A percentile compares a stretch with the other conserved stretches of the same genome.
Conservation (phyloP, 2,329 filamentous ascomycete species). For the Xylaria sp. region DNA sequence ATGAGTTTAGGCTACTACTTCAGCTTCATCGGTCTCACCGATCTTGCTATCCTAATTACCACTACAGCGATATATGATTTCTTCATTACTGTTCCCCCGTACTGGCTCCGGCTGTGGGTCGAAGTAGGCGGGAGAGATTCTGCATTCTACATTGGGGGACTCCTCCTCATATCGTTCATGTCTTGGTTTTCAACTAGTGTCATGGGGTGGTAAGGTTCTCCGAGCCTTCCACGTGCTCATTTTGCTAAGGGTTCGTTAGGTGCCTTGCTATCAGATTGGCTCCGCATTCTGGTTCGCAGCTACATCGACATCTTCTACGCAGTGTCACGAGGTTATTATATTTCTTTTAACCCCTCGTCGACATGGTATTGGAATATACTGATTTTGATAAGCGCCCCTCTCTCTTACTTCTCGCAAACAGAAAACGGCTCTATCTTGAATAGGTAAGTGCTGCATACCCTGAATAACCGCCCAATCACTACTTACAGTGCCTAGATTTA, state of each 20-base stretch:
- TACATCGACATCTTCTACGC: constrained; percentile 50
- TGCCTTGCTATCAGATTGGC: constrained; percentile 50
- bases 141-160: constrained; percentile 53
- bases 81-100: constrained; percentile 53
- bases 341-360: background rate
- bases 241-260: constrained; percentile 44
- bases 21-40: constrained; percentile 40
- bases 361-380: background rate
- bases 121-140: constrained; percentile 43
- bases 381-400: constrained; percentile 50
- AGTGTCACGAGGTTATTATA: constrained; percentile 43
- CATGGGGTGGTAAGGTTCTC: constrained; percentile 50
- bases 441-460: constrained; percentile 43
- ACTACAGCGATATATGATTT: constrained; percentile 46
- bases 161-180: constrained; percentile 49
- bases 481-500: constrained; percentile 50
- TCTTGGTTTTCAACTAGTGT: constrained; percentile 53
- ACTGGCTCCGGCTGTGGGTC: constrained; percentile 56
- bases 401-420: constrained; percentile 55
- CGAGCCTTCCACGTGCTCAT: background rate
- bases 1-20: constrained; percentile 26
- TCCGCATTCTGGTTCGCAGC: constrained; percentile 51
- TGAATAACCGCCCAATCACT: background rate
- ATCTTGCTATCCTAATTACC: constrained; percentile 45
- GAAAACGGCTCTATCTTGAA: constrained; percentile 57